A percentile compares a stretch with the other conserved stretches of the same genome.
phyloP scores from a whole-genome alignment of 73 alveolate genomes.

The Paramecium sexaurelia region DNA sequence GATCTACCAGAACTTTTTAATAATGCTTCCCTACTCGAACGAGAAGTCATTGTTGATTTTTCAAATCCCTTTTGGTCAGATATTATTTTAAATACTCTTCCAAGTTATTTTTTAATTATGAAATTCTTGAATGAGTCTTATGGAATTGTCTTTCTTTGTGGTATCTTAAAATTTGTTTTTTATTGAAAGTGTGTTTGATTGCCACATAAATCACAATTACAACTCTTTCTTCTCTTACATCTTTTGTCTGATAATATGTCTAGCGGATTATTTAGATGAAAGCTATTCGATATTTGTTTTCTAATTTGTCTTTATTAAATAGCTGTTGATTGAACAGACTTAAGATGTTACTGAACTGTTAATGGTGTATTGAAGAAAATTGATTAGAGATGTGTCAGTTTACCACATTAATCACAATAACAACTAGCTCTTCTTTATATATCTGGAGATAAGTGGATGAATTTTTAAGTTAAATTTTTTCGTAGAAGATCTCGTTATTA shows the following conservation, averaged over 20 bases:
- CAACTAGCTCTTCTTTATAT: not conserved
- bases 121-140: not conserved
- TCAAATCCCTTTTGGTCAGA: not conserved
- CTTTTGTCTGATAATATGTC: too few relatives aligned
- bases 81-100: not conserved
- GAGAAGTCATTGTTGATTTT: not conserved
- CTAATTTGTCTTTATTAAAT: not conserved
- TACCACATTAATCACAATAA: not conserved
- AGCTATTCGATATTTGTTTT: not conserved
- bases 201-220: not conserved
- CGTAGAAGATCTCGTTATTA: not conserved
- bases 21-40: not conserved
- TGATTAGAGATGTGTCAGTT: not conserved
- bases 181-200: not conserved
- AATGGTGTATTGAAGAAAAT: not conserved
- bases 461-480: not conserved
- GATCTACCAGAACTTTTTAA: not conserved
- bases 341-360: not conserved
- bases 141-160: not conserved
- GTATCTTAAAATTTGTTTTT: not conserved
- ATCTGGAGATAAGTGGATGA: not conserved
- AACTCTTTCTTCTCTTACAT: not conserved
- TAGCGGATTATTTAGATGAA: too few relatives aligned
- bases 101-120: not conserved
- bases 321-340: not conserved